Evolutionary conservation across 148 eudicot genomes (phyloP).

Genomic region (Chenopodium berlandieri): DNA sequence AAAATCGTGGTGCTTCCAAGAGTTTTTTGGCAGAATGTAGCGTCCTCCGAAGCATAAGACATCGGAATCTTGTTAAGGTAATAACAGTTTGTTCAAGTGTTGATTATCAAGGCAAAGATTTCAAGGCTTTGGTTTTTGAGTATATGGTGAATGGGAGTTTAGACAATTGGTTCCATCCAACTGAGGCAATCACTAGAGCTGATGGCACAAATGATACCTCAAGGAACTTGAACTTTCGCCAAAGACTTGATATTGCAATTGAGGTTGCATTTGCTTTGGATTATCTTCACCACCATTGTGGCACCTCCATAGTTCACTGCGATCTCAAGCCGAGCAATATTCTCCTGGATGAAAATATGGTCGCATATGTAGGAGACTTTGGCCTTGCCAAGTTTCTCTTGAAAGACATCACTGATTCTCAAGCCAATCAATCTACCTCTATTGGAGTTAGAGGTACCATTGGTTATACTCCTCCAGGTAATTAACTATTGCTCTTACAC

Average conservation of each 20-base stretch:
- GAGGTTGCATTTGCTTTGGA: constrained; percentile 43
- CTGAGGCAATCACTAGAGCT: neutral
- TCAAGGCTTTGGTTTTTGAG: constrained; percentile 26
- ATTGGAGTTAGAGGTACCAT: constrained; percentile 16
- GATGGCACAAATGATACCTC: neutral
- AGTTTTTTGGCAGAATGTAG: constrained; percentile 23
- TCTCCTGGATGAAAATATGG: constrained; percentile 36
- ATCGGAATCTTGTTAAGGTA: constrained; percentile 20
- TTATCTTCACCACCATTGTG: constrained; percentile 36
- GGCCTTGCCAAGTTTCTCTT: constrained; percentile 40
- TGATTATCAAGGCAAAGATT: constrained; percentile 20
- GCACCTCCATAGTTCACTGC: constrained; percentile 30
- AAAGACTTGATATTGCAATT: constrained; percentile 21
- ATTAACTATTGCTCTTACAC: neutral
- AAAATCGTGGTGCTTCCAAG: constrained; percentile 15
- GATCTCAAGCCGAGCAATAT: constrained; percentile 43
- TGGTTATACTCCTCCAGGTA: constrained; percentile 12
- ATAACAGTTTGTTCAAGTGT: constrained; percentile 21
- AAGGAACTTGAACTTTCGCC: neutral
- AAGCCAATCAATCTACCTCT: constrained; percentile 15
- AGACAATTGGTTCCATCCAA: constrained; percentile 24
- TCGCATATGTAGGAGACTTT: constrained; percentile 42
- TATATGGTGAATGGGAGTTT: constrained; percentile 23
- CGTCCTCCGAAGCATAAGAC: constrained; percentile 19
- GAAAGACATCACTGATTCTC: neutral